phyloP scores from a whole-genome alignment of 2,329 filamentous ascomycete species.

The Botryosphaeria dothidea region DNA sequence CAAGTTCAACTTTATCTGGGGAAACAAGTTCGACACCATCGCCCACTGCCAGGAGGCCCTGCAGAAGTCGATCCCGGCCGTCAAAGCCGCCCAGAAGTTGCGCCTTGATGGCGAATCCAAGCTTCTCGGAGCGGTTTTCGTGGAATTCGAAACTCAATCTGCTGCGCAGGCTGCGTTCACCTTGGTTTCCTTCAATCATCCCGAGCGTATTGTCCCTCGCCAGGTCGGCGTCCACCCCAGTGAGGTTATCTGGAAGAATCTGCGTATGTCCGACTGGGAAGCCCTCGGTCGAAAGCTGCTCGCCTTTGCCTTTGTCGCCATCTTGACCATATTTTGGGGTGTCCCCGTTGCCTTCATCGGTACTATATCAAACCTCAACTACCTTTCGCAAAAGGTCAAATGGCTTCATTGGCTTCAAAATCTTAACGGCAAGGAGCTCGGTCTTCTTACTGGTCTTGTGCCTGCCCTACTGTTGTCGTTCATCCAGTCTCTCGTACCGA shows the following conservation, averaged over 20 bases:
- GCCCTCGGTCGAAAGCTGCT: constrained; percentile 31
- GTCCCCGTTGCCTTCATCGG: constrained; percentile 48
- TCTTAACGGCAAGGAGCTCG: constrained; percentile 43
- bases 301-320: constrained; percentile 41
- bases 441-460: constrained; percentile 49
- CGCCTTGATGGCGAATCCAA: constrained; percentile 68
- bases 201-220: constrained; percentile 30
- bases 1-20: constrained; percentile 41
- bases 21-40: constrained; percentile 67
- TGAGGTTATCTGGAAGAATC: constrained; percentile 50
- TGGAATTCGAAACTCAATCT: constrained; percentile 81
- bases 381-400: constrained; percentile 36
- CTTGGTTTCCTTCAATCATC: constrained; percentile 75
- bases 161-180: constrained; percentile 86
- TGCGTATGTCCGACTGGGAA: constrained; percentile 39
- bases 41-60: constrained; percentile 79
- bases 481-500: constrained; percentile 47
- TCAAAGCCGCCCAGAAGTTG: constrained; percentile 65
- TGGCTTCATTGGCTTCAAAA: constrained; percentile 46
- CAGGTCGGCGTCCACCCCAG: constrained; percentile 46
- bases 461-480: constrained; percentile 45
- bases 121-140: constrained; percentile 75
- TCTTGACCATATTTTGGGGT: constrained; percentile 48
- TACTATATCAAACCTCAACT: constrained; percentile 47
- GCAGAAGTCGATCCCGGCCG: constrained; percentile 69